phyloP scores from a whole-genome alignment of 2,329 filamentous ascomycete genomes.

The Paramyrothecium sp. region DNA sequence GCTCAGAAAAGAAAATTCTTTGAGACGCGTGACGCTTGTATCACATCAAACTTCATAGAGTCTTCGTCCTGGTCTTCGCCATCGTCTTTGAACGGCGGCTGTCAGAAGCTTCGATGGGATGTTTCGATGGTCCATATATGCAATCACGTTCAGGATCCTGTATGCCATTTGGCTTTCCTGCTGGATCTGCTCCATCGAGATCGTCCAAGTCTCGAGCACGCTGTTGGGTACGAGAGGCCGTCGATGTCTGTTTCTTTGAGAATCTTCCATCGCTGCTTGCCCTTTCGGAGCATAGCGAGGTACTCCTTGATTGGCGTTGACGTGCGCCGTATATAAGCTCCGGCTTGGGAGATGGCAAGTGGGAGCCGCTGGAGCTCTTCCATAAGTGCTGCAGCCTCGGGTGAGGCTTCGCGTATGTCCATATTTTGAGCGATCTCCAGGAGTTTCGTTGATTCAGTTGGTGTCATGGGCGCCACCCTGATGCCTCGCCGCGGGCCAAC shows the following conservation, averaged over 20 bases:
- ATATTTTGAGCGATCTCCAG: neutral
- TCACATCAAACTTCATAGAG: conserved; percentile 4
- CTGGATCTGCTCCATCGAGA: conserved; percentile 28
- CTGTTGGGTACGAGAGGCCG: conserved; percentile 24
- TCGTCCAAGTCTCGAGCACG: conserved; percentile 29
- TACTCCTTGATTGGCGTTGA: conserved; percentile 21
- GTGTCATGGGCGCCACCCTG: conserved; percentile 18
- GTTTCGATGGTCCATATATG: conserved; percentile 29
- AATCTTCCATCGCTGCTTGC: conserved; percentile 20
- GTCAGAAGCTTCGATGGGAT: conserved; percentile 28
- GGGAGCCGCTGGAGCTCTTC: conserved; percentile 25
- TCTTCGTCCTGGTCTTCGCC: neutral
- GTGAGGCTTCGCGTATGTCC: neutral
- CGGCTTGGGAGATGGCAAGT: conserved; percentile 29
- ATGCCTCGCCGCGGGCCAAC: conserved; percentile 18
- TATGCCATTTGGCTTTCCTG: conserved; percentile 23
- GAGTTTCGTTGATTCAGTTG: conserved; percentile 10
- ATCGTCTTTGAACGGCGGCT: conserved; percentile 6
- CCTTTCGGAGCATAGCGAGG: conserved; percentile 17
- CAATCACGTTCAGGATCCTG: conserved; percentile 25
- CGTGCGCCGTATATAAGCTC: conserved; percentile 24
- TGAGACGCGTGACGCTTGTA: conserved; percentile 22
- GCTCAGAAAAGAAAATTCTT: conserved; percentile 31
- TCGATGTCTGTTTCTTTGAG: conserved; percentile 28
- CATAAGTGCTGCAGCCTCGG: conserved; percentile 6